A percentile compares a stretch with the other conserved stretches of the same genome.
These are phyloP conservation scores for Albugo candida DNA, from an alignment of 352 stramenopile genomes.

Conservation along the genomic window DNA sequence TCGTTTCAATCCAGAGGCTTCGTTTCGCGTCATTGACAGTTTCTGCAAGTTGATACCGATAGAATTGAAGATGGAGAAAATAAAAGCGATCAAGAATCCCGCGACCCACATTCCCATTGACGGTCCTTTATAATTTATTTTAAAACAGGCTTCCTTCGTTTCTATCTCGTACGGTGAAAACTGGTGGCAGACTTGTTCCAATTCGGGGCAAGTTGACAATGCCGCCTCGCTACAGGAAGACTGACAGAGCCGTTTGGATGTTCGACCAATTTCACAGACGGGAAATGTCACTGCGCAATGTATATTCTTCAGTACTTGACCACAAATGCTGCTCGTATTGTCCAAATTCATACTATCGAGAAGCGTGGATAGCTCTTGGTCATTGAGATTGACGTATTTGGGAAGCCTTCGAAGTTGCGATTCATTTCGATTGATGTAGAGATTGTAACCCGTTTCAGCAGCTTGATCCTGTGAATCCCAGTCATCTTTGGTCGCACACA, in stretches of 20 bases:
- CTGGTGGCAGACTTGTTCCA: conserved; percentile 31
- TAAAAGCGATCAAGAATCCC: conserved; percentile 69
- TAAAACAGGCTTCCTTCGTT: conserved; percentile 60
- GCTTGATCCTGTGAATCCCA: conserved; percentile 37
- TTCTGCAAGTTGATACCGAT: conserved; percentile 86
- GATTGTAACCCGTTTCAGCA: conserved; percentile 19
- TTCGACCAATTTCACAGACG: conserved; percentile 60
- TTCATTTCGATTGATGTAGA: conserved; percentile 28
- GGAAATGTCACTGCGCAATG: conserved; percentile 59
- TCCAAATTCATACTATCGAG: conserved; percentile 30
- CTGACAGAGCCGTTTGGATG: conserved; percentile 36
- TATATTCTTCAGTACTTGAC: conserved; percentile 28
- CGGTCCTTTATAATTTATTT: conserved; percentile 42
- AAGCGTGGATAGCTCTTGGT: conserved; percentile 16
- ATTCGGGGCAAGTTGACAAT: conserved; percentile 37
- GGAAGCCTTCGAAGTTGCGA: conserved; percentile 18
- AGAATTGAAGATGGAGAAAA: conserved; percentile 79
- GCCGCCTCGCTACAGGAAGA: conserved; percentile 37
- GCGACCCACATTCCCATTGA: conserved; percentile 71
- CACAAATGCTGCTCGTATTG: conserved; percentile 42
- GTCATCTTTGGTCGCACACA: conserved; percentile 31
- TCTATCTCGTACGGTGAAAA: conserved; percentile 23
- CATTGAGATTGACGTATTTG: conserved; percentile 23
- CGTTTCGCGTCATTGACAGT: conserved; percentile 67
- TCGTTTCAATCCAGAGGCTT: conserved; percentile 38